Evolutionary conservation across 352 stramenopile species (phyloP).

Genomic region (Globisporangium spinosum): DNA sequence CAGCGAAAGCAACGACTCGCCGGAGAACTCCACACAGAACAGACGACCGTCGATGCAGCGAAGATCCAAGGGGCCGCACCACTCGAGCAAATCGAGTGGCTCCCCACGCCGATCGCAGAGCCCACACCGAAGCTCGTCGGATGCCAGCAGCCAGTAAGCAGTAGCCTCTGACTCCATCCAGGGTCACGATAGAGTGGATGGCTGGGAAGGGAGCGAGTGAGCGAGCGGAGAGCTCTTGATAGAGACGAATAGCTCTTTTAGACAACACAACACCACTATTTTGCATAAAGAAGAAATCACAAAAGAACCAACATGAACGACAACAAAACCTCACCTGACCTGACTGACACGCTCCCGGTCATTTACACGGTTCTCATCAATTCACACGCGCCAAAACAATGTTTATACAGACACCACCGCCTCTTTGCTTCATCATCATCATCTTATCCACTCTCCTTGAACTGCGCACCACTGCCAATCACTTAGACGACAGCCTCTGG

Average conservation of each 20-base stretch:
- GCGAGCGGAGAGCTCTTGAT: neutral
- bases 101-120: constrained; percentile 14
- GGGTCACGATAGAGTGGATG: neutral
- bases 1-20: neutral
- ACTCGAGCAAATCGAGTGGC: constrained; percentile 6
- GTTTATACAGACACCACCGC: neutral
- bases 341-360: neutral
- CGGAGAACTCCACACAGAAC: constrained; percentile 12
- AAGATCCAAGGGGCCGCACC: constrained; percentile 16
- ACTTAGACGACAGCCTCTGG: constrained; percentile 77
- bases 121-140: constrained; percentile 12
- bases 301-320: constrained; percentile 7
- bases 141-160: constrained; percentile 4
- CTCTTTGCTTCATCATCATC: neutral
- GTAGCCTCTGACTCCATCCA: neutral
- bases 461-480: neutral
- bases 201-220: neutral
- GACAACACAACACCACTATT: constrained; percentile 2
- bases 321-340: neutral
- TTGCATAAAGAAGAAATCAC: constrained; percentile 2
- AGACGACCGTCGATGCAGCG: constrained; percentile 32
- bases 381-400: neutral
- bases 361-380: neutral
- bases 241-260: constrained; percentile 6
- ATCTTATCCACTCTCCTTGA: neutral